phyloP scores from a whole-genome alignment of 305 asterid genomes.

The Fraxinus platypoda region DNA sequence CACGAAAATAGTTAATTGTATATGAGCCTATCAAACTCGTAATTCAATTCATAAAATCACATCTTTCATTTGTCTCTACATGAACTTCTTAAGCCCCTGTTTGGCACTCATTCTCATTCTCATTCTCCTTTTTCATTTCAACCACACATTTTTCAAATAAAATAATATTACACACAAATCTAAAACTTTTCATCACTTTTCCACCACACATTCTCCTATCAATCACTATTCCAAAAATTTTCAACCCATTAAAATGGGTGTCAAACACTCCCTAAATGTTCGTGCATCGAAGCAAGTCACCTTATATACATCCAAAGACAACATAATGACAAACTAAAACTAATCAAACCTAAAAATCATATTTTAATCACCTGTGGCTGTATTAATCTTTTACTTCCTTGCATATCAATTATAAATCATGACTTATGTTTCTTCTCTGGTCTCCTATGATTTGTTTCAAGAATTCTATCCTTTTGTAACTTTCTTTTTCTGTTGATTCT shows the following conservation, averaged over 20 bases:
- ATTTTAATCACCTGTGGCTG: not conserved
- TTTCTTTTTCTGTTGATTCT: not conserved
- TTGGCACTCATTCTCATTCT: no score
- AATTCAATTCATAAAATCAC: not conserved
- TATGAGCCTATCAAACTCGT: not conserved
- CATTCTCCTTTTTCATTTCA: no score
- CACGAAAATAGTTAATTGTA: no score
- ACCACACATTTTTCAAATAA: no score
- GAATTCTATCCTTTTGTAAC: not conserved
- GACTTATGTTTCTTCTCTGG: not conserved
- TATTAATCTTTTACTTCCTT: not conserved
- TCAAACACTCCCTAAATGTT: no score
- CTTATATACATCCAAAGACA: not conserved
- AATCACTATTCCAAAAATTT: no score
- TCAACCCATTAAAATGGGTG: no score
- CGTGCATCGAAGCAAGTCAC: not conserved
- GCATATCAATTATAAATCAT: not conserved
- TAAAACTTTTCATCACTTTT: no score
- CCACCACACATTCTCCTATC: no score
- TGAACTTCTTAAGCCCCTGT: no score
- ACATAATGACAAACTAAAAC: not conserved
- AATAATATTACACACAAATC: no score
- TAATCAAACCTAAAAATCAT: not conserved
- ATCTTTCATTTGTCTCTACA: not conserved
- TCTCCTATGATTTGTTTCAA: not conserved